Evolutionary conservation across 306 rosid species (phyloP).

Genomic region (Phaseolus lunatus): DNA sequence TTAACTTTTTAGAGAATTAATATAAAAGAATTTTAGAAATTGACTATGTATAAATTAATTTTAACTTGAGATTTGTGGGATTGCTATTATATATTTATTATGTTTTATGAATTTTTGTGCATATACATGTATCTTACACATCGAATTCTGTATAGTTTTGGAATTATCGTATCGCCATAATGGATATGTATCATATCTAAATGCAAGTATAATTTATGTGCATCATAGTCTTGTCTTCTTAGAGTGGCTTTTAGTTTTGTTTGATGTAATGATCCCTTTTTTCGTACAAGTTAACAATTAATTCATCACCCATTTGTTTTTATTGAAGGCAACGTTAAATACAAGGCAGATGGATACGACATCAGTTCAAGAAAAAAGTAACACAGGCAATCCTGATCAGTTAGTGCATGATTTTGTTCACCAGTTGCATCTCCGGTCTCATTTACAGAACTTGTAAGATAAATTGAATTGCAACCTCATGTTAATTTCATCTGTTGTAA

Average conservation of each 20-base stretch:
- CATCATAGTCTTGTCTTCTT: background rate
- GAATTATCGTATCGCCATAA: background rate
- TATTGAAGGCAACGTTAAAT: slow-evolving; percentile 60
- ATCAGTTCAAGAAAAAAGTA: slow-evolving; percentile 54
- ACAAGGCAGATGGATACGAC: slow-evolving; percentile 57
- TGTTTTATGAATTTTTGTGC: background rate
- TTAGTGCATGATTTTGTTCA: slow-evolving; percentile 58
- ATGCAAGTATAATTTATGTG: background rate
- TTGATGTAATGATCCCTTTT: background rate
- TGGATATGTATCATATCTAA: background rate
- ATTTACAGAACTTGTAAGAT: slow-evolving; percentile 72
- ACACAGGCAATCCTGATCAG: slow-evolving; percentile 46
- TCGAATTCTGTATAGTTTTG: background rate
- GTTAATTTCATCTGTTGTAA: slow-evolving; percentile 25
- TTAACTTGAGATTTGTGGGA: background rate
- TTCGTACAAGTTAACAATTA: slow-evolving; percentile 33
- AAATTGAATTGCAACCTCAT: slow-evolving; percentile 34
- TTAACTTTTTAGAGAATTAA: background rate
- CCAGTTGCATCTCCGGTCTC: slow-evolving; percentile 66
- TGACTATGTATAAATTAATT: too few relatives aligned
- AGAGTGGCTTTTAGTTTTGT: slow-evolving; percentile 22
- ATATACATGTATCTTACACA: background rate
- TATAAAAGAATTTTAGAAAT: too few relatives aligned
- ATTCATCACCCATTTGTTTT: slow-evolving; percentile 39
- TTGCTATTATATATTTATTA: background rate